Conservation (phyloP, 306 rosid species). For the Vigna unguiculata region DNA sequence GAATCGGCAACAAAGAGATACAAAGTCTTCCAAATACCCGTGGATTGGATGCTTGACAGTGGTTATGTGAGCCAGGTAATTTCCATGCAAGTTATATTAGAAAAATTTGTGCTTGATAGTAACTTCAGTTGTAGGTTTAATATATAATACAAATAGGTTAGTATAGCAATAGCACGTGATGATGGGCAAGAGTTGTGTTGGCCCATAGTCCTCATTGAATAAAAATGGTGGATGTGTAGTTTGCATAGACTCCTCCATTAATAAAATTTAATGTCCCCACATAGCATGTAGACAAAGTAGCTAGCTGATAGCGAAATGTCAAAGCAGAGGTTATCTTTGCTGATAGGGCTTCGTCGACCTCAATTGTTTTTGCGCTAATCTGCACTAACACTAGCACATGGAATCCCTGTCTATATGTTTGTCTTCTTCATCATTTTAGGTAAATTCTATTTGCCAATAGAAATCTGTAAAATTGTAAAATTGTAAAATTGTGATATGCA, state of each 20-base stretch:
- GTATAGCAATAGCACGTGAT: background rate
- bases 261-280: background rate
- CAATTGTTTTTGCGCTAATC: slow-evolving; percentile 52
- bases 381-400: slow-evolving; percentile 57
- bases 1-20: slow-evolving; percentile 86
- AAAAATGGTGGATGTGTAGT: background rate
- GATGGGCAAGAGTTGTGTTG: background rate
- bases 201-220: background rate
- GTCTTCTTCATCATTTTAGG: slow-evolving; percentile 47
- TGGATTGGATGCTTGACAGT: slow-evolving; percentile 93
- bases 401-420: slow-evolving; percentile 52
- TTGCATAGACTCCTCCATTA: background rate
- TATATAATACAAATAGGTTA: background rate
- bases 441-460: slow-evolving; percentile 43
- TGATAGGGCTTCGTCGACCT: slow-evolving; percentile 36
- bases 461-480: no score
- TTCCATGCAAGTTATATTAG: slow-evolving; percentile 5
- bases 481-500: no score
- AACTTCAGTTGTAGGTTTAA: background rate
- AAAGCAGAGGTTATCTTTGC: slow-evolving; percentile 45
- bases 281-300: slow-evolving; percentile 21
- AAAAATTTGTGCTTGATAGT: background rate
- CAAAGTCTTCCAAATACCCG: slow-evolving; percentile 81
- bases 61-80: slow-evolving; percentile 87
- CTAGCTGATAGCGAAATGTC: slow-evolving; percentile 58